Base-by-base conservation (phyloP, 2,329 filamentous ascomycete species). In the Westerdykella aurantiaca region DNA sequence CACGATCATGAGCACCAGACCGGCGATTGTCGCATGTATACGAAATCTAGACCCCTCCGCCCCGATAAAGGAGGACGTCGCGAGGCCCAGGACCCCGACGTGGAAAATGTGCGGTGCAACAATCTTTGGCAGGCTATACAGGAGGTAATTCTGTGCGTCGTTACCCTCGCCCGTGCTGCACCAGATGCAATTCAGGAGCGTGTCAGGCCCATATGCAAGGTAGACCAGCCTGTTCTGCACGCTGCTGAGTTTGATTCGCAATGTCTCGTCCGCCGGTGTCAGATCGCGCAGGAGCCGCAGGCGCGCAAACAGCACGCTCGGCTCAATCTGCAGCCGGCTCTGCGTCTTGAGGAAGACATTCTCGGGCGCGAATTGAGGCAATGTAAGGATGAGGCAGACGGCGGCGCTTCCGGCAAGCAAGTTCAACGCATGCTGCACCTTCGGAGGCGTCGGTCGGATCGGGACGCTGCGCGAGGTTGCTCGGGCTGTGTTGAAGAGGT, bases 291-390 rank as follows among this genome's bases (percentile, higher is more conserved):
- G 60, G 2, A 75, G 66, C 4, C 76, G 68, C 9, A 97, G 76
- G 13, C 91, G 86, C 46, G 78, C 81, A 68, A 95, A 93, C 48
- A 97, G 77, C 29, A 94, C 83, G 60, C 91, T 86, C 34, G 80
- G 83, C n/a, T 88, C 83, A 34, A 86, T 91, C 58, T 89, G 86
- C 14, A 97, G 80, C 29, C 90, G 86, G 40, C 88, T 93, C 44
- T 82, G 75, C 1, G 91, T 96, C 14, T 74, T 67, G 23, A 68
- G 61, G 74, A 97, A 95, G 66, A 97, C 73, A 69, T 96, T 96
- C 63, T 88, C 82, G 4, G 86, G 85, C 5, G 79, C 73, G 59
- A 88, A 82, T 46, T 70, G 51, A 0, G 88, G 83, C 0, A 91
- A 70, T 13, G 85, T 82, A 46, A 80, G 76, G 46, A 82, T 57